A percentile compares a stretch with the other conserved stretches of the same genome.
Evolutionary conservation across 495 filamentous ascomycete species (phyloP).

Genomic region (Tuber brumale): DNA sequence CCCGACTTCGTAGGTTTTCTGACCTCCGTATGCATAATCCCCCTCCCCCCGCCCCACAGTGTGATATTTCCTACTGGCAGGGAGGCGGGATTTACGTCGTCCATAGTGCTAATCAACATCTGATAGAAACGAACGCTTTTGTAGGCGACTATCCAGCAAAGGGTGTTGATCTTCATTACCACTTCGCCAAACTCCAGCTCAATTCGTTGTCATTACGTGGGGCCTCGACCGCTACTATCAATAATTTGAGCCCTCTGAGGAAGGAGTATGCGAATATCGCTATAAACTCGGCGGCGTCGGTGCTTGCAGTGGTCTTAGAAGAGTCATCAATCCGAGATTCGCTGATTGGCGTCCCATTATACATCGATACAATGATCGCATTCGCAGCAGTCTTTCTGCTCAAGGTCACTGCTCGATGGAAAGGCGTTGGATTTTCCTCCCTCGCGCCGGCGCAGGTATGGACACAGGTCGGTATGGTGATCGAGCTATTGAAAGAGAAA

Average conservation of each 20-base stretch:
- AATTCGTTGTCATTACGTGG: conserved; percentile 55
- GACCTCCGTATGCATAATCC: not conserved
- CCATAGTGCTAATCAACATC: conserved; percentile 27
- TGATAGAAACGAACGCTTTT: conserved; percentile 48
- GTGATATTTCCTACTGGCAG: not conserved
- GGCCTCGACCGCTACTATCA: conserved; percentile 48
- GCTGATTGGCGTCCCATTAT: conserved; percentile 45
- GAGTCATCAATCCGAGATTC: conserved; percentile 52
- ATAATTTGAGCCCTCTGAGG: conserved; percentile 52
- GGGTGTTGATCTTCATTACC: conserved; percentile 55
- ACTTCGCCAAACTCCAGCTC: conserved; percentile 57
- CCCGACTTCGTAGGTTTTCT: conserved; percentile 48
- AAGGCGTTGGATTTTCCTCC: conserved; percentile 47
- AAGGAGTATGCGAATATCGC: conserved; percentile 53
- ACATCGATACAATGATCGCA: conserved; percentile 55
- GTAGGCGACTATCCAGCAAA: conserved; percentile 56
- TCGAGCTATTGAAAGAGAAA: conserved; percentile 51
- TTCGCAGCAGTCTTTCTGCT: conserved; percentile 55
- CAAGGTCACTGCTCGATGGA: conserved; percentile 54
- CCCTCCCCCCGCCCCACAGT: not conserved
- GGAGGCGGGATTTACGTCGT: conserved; percentile 1
- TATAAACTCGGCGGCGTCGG: conserved; percentile 53
- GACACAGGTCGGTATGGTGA: conserved; percentile 48
- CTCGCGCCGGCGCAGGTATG: conserved; percentile 48
- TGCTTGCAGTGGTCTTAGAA: conserved; percentile 52